Conservation (phyloP, 2,329 filamentous ascomycete genomes). For the Fusarium solani-melongenae region DNA sequence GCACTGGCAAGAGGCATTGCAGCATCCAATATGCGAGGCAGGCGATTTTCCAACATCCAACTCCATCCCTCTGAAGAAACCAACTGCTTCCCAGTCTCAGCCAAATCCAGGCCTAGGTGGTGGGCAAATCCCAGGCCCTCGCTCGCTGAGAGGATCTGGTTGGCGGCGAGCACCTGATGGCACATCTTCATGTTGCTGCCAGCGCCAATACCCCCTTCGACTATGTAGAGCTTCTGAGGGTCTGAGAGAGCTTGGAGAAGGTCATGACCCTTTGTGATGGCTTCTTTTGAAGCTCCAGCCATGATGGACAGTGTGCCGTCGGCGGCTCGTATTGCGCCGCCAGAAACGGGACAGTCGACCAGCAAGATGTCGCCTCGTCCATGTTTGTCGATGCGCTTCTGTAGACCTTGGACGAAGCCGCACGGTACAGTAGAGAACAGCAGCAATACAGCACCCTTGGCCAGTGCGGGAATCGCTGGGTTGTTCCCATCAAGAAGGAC, state of each 20-base stretch:
- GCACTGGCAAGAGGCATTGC: slow-evolving; percentile 68
- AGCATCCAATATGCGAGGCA: slow-evolving; percentile 64
- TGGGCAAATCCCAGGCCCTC: slow-evolving; percentile 71
- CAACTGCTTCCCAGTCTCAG: slow-evolving; percentile 55
- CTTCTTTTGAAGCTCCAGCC: slow-evolving; percentile 69
- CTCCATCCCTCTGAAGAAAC: slow-evolving; percentile 62
- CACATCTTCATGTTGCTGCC: slow-evolving; percentile 77
- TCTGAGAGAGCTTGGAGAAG: slow-evolving; percentile 74
- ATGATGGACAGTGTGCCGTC: slow-evolving; percentile 78
- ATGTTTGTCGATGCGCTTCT: slow-evolving; percentile 2
- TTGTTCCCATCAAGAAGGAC: slow-evolving; percentile 16
- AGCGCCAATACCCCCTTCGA: slow-evolving; percentile 69
- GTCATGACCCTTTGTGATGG: slow-evolving; percentile 66
- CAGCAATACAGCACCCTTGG: slow-evolving; percentile 8
- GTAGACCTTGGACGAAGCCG: slow-evolving; percentile 14
- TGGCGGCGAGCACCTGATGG: slow-evolving; percentile 73
- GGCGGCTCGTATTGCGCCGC: slow-evolving; percentile 56
- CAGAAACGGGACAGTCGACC: slow-evolving; percentile 53
- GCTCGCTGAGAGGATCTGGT: slow-evolving; percentile 69
- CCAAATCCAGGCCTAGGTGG: slow-evolving; percentile 63
- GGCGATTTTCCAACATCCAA: slow-evolving; percentile 72
- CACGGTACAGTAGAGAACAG: slow-evolving; percentile 26
- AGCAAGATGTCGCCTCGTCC: slow-evolving; percentile 19
- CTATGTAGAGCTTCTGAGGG: slow-evolving; percentile 69
- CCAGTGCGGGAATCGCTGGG: slow-evolving; percentile 12